Base-by-base conservation (phyloP, 176 grass and related monocot genomes). In the Musa troglodytarum region DNA sequence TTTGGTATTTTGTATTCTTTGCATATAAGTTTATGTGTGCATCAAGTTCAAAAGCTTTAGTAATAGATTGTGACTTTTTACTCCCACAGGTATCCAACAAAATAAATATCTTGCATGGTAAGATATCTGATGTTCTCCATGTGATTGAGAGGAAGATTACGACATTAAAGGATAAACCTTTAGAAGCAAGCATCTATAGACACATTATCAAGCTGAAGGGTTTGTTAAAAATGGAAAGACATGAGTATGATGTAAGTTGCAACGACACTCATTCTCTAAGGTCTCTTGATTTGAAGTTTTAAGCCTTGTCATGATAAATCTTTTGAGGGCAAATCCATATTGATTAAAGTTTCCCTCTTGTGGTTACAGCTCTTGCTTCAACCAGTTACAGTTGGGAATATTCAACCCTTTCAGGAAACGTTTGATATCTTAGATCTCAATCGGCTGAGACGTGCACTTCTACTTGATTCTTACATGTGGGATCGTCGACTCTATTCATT, bases 401-500 rank as follows among this genome's bases (percentile, higher is more conserved):
- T 66, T 20, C 69, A 84, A 77, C 78, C 80, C 58, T 76, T 69
- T 50, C 79, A 83, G 83, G 79, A 83, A 79, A 85, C 61, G 49
- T 69, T 85, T 83, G 89, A 90, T 84, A 84, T 92, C 77, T 79
- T 93, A 83, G 88, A 97, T 67, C 83, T 97, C 56, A 97, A 97
- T 24, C 83, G 80, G 50, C 81, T 93, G 75, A 93, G 82, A 81
- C 90, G 79, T 68, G 77, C 77, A 83, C 85, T 97, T 29, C 72
- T 97, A 56, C 52, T 90, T 72, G 87, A 97, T 83, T 81, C 86
- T 79, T 85, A 88, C 77, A 80, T 76, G 66, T 97, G 93, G 93
- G 90, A 93, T 53, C 79, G 77, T 20, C 83, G 74, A 71, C 79
- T 97, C 70, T 81, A 77, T 34, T 74, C 77, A 58, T 78, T 97